A percentile compares a stretch with the other conserved stretches of the same genome.
Evolutionary conservation across 257 asterid genomes (phyloP).

Genomic region (Primulina eburnea): DNA sequence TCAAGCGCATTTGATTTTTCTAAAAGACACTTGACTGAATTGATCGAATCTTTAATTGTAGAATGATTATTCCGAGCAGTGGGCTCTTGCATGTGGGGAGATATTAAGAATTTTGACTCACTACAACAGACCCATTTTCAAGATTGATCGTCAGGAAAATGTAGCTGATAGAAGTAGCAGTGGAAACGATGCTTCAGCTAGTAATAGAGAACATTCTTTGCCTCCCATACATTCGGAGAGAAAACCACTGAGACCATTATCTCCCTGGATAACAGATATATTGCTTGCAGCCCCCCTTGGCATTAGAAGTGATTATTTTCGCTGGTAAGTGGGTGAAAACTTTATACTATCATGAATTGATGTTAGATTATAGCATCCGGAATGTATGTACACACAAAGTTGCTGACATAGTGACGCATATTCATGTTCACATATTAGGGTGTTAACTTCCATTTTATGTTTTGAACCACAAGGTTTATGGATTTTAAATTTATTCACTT

Average conservation of each 20-base stretch:
- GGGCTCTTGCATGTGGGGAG: slow-evolving; percentile 99
- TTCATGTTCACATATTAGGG: background rate
- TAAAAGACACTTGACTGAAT: slow-evolving; percentile 27
- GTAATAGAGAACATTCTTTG: slow-evolving; percentile 47
- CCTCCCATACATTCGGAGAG: slow-evolving; percentile 65
- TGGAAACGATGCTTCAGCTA: slow-evolving; percentile 68
- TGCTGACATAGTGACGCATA: background rate
- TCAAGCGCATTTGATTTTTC: background rate
- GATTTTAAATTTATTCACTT: background rate
- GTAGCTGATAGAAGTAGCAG: slow-evolving; percentile 71
- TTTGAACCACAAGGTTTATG: background rate
- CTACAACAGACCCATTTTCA: slow-evolving; percentile 90
- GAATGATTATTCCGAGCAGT: slow-evolving; percentile 94
- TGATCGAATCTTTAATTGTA: slow-evolving; percentile 36
- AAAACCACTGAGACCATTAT: slow-evolving; percentile 80
- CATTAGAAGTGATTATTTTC: slow-evolving; percentile 95
- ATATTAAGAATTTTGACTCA: slow-evolving; percentile 87
- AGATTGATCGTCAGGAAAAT: slow-evolving; percentile 58
- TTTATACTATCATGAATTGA: slow-evolving; percentile 8
- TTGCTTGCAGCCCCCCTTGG: slow-evolving; percentile 94
- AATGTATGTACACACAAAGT: background rate
- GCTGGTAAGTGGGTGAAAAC: slow-evolving; percentile 66
- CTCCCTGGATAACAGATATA: slow-evolving; percentile 97
- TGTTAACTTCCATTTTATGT: background rate
- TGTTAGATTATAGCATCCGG: background rate